These are phyloP conservation scores for Porpolomopsis calyptriformis DNA, from an alignment of 768 basidiomycete species.

Conservation along the genomic window DNA sequence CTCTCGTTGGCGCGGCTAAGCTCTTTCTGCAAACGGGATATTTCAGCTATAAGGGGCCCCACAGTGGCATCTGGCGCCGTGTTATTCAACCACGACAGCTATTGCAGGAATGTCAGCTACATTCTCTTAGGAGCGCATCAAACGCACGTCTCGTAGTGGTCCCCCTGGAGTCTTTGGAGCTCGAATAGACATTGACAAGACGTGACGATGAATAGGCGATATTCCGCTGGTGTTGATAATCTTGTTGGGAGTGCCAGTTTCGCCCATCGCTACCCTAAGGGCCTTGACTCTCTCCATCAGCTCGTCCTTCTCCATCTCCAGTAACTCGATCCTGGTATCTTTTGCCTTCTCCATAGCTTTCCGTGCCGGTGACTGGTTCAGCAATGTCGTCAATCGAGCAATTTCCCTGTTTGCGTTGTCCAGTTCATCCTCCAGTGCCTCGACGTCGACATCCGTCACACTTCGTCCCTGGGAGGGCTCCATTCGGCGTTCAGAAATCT, in stretches of 20 bases:
- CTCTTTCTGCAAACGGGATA: conserved; percentile 61
- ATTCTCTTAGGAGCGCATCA: background rate
- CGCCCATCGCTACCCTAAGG: conserved; percentile 41
- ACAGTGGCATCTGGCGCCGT: conserved; percentile 46
- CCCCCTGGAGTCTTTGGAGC: conserved; percentile 71
- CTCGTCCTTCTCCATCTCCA: conserved; percentile 71
- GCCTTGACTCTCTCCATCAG: conserved; percentile 59
- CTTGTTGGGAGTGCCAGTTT: conserved; percentile 49
- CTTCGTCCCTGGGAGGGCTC: conserved; percentile 18
- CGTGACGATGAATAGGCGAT: conserved; percentile 70
- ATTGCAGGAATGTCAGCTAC: conserved; percentile 6
- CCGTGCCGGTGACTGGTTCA: conserved; percentile 63
- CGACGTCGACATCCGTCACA: conserved; percentile 45
- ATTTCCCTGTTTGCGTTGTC: conserved; percentile 71
- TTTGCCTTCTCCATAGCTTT: conserved; percentile 72
- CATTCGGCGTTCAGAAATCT: background rate
- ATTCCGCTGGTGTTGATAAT: conserved; percentile 45
- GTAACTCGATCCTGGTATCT: conserved; percentile 61
- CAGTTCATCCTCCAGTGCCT: conserved; percentile 63
- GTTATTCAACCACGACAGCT: conserved; percentile 69
- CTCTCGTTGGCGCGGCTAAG: conserved; percentile 72
- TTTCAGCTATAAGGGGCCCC: conserved; percentile 60
- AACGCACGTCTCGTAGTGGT: conserved; percentile 61
- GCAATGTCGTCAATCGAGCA: conserved; percentile 50
- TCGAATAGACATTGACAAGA: conserved; percentile 55